These are phyloP conservation scores for Turritis glabra DNA, from an alignment of 345 rosid genomes.

Conservation along the genomic window DNA sequence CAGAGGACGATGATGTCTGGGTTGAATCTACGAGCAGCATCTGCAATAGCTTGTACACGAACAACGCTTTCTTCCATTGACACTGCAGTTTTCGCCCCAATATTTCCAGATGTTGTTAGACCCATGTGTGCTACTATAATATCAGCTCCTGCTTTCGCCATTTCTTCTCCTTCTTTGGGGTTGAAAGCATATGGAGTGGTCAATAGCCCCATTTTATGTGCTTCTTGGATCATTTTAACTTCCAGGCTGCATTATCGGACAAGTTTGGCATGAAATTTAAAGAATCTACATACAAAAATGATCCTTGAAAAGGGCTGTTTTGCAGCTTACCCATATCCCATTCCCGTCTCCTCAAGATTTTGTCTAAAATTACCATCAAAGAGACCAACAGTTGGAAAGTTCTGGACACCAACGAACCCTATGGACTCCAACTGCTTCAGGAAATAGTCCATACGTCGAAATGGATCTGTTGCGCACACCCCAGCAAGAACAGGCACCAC, in stretches of 20 bases:
- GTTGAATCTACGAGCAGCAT: constrained; percentile 70
- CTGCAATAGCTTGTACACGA: constrained; percentile 82
- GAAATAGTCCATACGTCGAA: constrained; percentile 83
- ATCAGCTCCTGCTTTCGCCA: constrained; percentile 96
- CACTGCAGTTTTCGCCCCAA: constrained; percentile 86
- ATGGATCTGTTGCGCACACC: constrained; percentile 94
- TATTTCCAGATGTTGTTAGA: constrained; percentile 81
- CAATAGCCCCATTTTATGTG: constrained; percentile 84
- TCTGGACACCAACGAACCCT: constrained; percentile 91
- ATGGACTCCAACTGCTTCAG: constrained; percentile 83
- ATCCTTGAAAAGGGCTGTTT: constrained; percentile 5
- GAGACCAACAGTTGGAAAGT: constrained; percentile 95
- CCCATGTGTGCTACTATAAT: constrained; percentile 98
- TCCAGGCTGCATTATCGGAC: constrained; percentile 54
- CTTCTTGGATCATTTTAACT: constrained; percentile 83
- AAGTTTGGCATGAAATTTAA: neutral
- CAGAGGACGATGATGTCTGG: constrained; percentile 69
- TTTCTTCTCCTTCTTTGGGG: constrained; percentile 66
- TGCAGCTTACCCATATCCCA: constrained; percentile 83
- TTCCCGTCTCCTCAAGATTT: constrained; percentile 97
- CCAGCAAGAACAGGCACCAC: constrained; percentile 92
- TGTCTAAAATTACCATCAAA: constrained; percentile 93
- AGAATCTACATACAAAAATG: neutral
- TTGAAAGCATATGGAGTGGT: constrained; percentile 94
- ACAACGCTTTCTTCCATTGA: constrained; percentile 75